phyloP scores from a whole-genome alignment of 2,329 filamentous ascomycete species.

The Ophiostoma australiae region DNA sequence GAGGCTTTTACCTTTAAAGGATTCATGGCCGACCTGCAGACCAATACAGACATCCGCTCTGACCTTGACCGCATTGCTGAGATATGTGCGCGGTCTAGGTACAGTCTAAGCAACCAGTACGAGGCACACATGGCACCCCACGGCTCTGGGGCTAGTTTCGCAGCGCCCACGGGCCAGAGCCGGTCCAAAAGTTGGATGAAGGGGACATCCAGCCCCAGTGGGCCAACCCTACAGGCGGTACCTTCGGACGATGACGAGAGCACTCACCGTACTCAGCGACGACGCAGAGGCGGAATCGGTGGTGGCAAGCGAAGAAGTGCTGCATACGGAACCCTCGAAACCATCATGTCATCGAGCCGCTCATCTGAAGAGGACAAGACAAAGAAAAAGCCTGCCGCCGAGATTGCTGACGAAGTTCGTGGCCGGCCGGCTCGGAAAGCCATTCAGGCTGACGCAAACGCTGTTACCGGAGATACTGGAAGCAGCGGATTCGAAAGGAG shows the following conservation, averaged over 20 bases:
- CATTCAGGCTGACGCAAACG: conserved; percentile 27
- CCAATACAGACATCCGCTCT: conserved; percentile 46
- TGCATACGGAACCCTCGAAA: conserved; percentile 60
- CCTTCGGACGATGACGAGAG: conserved; percentile 52
- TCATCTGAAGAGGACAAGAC: conserved; percentile 59
- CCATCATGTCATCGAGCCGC: conserved; percentile 61
- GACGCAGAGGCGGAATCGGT: conserved; percentile 37
- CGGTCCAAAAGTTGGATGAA: background rate
- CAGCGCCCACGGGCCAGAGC: conserved; percentile 43
- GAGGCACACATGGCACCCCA: conserved; percentile 61
- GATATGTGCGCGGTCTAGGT: conserved; percentile 60
- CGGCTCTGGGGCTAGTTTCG: conserved; percentile 51
- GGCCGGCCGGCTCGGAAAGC: conserved; percentile 43
- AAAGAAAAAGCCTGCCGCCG: conserved; percentile 55
- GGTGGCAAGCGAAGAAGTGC: conserved; percentile 46
- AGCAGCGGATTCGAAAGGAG: background rate
- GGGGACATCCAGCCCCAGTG: conserved; percentile 29
- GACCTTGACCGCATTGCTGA: conserved; percentile 62
- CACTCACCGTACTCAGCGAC: conserved; percentile 35
- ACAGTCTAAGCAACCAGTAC: conserved; percentile 62
- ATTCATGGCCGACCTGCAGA: conserved; percentile 47
- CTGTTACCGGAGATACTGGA: conserved; percentile 33
- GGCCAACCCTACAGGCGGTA: conserved; percentile 55
- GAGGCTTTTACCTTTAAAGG: conserved; percentile 62
- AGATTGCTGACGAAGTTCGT: conserved; percentile 51